Base-by-base conservation (phyloP, 495 filamentous ascomycete species). In the Penicillium chermesinum region DNA sequence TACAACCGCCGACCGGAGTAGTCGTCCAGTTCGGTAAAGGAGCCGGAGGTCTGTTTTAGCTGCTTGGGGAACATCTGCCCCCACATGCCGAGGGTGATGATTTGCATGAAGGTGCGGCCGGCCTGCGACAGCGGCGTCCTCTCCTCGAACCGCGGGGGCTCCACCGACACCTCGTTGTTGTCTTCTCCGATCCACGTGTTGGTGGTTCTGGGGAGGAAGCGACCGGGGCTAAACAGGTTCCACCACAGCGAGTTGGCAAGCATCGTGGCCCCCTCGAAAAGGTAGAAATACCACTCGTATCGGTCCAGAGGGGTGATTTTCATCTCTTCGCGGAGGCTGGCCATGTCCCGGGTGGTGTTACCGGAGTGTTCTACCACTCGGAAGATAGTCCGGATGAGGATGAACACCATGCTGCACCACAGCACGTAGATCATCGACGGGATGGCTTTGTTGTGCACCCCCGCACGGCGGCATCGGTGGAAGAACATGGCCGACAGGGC, bases 281-380 rank as follows among this genome's bases (percentile, higher is more conserved):
- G 71, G 49, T 74, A 85, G 57, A 84, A 84, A 57, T 74, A 85
- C 73, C 75, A 79, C 62, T 85, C 82, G 49, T 81, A 79, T 5
- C 78, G 71, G 36, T 81, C 25, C 18, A 81, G 64, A 1, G 77
- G 74, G 15, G 65, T 75, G 13, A 66, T 43, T 1, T 57, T 39
- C 64, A 59, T n/a, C 56, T 46, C 43, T 53, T 17, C 48, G 25
- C 15, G 32, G 47, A 27, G 10, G 38, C 27, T 20, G 21, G 30
- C 1, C 4, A 49, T 13, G 39, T 60, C 47, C 50, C 69, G 17
- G 54, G 50, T 38, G 42, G 58, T 36, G 52, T 57, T 22, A 57
- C 44, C 65, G 47, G 72, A 75, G 59, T 80, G 79, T 52, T 85
- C 80, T 38, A 80, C 70, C 0, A 77, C 70, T 3, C 83, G 77